Conservation (phyloP, 305 asterid species). For the Fraxinus velutina region DNA sequence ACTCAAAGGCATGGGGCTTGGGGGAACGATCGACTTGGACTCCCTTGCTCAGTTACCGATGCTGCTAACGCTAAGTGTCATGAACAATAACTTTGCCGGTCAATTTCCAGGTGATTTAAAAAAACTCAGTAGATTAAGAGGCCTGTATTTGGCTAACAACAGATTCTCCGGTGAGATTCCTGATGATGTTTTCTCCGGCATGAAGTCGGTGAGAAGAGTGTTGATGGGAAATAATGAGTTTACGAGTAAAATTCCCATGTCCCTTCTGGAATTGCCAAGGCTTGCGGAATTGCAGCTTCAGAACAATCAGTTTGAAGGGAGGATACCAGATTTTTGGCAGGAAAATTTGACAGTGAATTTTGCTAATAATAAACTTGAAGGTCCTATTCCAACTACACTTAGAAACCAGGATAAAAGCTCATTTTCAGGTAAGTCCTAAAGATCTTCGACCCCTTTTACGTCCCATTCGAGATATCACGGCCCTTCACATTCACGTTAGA, state of each 20-base stretch:
- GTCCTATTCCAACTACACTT: constrained; percentile 47
- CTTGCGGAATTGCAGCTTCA: constrained; percentile 48
- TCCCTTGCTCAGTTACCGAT: constrained; percentile 33
- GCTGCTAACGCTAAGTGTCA: constrained; percentile 42
- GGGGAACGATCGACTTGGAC: constrained; percentile 39
- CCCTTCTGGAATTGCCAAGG: constrained; percentile 43
- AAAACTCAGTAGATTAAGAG: constrained; percentile 44
- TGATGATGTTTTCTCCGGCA: constrained; percentile 45
- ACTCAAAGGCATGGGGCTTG: constrained; percentile 53
- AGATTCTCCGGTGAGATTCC: constrained; percentile 57
- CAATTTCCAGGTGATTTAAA: constrained; percentile 41
- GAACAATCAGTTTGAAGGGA: constrained; percentile 52
- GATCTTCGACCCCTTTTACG: neutral
- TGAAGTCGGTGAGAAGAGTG: constrained; percentile 43
- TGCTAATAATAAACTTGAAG: constrained; percentile 52
- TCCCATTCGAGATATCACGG: neutral
- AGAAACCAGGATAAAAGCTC: constrained; percentile 34
- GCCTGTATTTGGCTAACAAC: constrained; percentile 53
- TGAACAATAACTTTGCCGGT: constrained; percentile 53
- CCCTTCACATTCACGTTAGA: neutral
- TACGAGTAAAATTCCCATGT: constrained; percentile 49
- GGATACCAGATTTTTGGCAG: constrained; percentile 63
- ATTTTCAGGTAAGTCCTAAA: constrained; percentile 43
- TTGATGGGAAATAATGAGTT: constrained; percentile 44
- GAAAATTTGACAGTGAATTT: constrained; percentile 36